Conservation (phyloP, 345 rosid species). For the Atalantia buxifolia region DNA sequence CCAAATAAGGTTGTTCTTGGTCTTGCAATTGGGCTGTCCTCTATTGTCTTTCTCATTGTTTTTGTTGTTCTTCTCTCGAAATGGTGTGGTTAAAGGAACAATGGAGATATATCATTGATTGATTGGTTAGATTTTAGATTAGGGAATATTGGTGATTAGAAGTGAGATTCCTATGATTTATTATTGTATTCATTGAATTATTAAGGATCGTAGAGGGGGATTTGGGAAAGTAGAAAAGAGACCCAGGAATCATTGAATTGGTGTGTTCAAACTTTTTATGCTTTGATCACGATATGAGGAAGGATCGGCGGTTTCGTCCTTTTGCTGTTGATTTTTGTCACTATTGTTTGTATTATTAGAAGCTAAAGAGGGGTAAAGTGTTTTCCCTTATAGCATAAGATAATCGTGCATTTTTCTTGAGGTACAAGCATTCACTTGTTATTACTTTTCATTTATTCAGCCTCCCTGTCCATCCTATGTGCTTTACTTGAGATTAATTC, state of each 20-base stretch:
- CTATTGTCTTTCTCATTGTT: conserved; percentile 80
- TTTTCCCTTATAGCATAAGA: neutral
- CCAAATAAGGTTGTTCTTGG: conserved; percentile 90
- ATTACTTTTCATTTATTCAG: neutral
- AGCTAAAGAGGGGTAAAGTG: conserved; percentile 7
- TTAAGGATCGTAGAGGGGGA: conserved; percentile 10
- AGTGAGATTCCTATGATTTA: conserved; percentile 25
- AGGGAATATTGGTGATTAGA: conserved; percentile 23
- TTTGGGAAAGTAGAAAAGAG: neutral
- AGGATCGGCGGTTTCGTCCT: conserved; percentile 16
- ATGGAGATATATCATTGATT: neutral
- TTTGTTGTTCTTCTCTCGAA: conserved; percentile 78
- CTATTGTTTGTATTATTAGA: conserved; percentile 16
- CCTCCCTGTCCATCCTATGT: conserved; percentile 9
- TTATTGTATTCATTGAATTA: conserved; percentile 20
- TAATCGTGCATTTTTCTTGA: conserved; percentile 21
- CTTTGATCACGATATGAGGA: conserved; percentile 16
- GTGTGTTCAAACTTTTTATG: conserved; percentile 26
- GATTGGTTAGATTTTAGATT: conserved; percentile 16
- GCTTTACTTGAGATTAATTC: neutral
- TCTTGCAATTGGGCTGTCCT: conserved; percentile 75
- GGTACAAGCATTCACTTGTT: conserved; percentile 18
- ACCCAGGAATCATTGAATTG: conserved; percentile 17
- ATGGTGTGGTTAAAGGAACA: conserved; percentile 55
- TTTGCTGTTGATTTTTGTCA: neutral